Evolutionary conservation across 2,329 filamentous ascomycete species (phyloP).

Genomic region (Phaeosphaeria sp.): DNA sequence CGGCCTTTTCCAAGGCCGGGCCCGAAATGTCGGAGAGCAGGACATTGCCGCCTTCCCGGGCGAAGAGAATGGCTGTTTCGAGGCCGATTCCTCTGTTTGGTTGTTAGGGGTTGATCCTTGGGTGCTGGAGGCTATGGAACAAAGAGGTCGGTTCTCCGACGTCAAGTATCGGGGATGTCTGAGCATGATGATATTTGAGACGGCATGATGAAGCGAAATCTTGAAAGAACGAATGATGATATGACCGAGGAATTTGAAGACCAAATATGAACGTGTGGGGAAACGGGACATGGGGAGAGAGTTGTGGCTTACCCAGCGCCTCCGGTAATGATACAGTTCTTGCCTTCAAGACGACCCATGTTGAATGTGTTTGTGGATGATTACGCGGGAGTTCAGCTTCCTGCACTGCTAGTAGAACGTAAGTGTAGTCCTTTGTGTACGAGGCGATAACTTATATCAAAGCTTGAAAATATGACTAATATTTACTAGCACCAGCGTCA

Average conservation of each 20-base stretch:
- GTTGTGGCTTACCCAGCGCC: conserved; percentile 74
- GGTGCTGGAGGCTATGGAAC: background rate
- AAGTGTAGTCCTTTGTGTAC: conserved; percentile 10
- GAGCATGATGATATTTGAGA: background rate
- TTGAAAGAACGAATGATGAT: background rate
- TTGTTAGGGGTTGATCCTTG: conserved; percentile 25
- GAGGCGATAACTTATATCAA: conserved; percentile 30
- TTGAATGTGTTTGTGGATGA: conserved; percentile 33
- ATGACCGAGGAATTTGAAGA: too few species aligned
- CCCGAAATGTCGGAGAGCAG: conserved; percentile 86
- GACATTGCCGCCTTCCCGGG: conserved; percentile 84
- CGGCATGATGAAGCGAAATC: background rate
- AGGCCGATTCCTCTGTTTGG: conserved; percentile 81
- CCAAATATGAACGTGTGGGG: background rate
- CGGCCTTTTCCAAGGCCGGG: conserved; percentile 77
- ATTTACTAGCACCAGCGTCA: conserved; percentile 27
- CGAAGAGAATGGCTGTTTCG: conserved; percentile 89
- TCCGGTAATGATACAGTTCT: conserved; percentile 80
- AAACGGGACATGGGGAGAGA: background rate
- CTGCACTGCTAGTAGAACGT: conserved; percentile 13
- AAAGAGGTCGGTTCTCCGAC: background rate
- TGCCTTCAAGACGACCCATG: conserved; percentile 65
- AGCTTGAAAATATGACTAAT: conserved; percentile 39
- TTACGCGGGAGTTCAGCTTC: conserved; percentile 3
- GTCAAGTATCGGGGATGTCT: background rate